Percentiles rank a stretch among this genome's conserved stretches.
These are phyloP conservation scores for Cryptococcus sp. DNA, from an alignment of 1,284 basidiomycete genomes.

Conservation along the genomic window DNA sequence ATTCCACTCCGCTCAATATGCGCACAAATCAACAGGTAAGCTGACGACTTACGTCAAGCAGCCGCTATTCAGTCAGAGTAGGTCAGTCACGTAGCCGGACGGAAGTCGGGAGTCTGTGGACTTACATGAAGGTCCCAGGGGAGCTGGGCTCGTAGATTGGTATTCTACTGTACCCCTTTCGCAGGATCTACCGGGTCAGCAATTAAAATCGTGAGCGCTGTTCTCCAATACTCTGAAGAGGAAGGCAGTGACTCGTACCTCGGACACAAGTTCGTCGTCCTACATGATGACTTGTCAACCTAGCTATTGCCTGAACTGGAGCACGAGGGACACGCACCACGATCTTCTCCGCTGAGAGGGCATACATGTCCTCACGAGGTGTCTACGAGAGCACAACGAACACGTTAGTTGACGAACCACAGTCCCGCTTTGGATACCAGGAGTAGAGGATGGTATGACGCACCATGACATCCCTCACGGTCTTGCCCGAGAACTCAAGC, in stretches of 20 bases:
- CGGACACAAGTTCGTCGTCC: constrained; percentile 66
- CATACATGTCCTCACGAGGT: constrained; percentile 55
- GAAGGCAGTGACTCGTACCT: constrained; percentile 59
- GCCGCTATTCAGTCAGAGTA: too few species aligned
- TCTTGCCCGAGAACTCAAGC: constrained; percentile 77
- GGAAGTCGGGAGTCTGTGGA: not conserved
- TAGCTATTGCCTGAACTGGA: not conserved
- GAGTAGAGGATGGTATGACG: constrained; percentile 2
- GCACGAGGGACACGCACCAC: constrained; percentile 31
- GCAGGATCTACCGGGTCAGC: constrained; percentile 18
- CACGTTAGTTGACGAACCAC: not conserved
- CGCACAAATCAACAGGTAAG: constrained; percentile 9
- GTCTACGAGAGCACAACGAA: constrained; percentile 34
- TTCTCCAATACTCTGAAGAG: not conserved
- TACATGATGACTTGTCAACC: constrained; percentile 2
- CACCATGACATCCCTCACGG: constrained; percentile 73
- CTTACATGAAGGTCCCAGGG: constrained; percentile 59
- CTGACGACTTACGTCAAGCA: not conserved
- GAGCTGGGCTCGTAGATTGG: constrained; percentile 78
- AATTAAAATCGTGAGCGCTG: not conserved
- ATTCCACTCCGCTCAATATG: constrained; percentile 10
- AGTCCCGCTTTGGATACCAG: too few species aligned
- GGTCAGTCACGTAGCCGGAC: not conserved
- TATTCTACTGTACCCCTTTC: constrained; percentile 73
- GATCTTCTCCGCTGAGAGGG: constrained; percentile 54